A percentile compares a stretch with the other conserved stretches of the same genome.
These are phyloP conservation scores for Benincasa hispida DNA, from an alignment of 306 rosid genomes.

Conservation along the genomic window DNA sequence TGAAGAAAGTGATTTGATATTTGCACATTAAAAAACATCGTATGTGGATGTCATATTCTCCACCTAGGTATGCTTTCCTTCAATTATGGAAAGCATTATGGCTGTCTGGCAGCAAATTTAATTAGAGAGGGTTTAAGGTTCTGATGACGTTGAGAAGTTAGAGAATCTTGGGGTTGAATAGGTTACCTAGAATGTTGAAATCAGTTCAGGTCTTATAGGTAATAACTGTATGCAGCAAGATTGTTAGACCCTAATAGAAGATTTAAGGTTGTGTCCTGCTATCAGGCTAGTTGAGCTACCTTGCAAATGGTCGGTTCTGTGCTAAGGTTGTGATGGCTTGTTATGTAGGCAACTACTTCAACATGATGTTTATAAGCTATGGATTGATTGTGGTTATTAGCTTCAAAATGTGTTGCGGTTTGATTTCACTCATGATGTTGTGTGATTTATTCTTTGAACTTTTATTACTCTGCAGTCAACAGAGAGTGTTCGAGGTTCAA, in stretches of 20 bases:
- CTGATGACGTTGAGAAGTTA: not conserved
- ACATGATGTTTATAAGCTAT: not conserved
- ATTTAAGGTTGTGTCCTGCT: not conserved
- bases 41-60: not conserved
- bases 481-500: slow-evolving; percentile 64
- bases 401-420: not conserved
- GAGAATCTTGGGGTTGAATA: not conserved
- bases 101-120: not conserved
- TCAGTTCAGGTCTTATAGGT: not conserved
- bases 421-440: slow-evolving; percentile 14
- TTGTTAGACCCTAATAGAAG: not conserved
- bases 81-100: not conserved
- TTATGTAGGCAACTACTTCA: not conserved
- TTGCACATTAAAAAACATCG: not conserved
- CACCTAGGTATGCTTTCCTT: not conserved
- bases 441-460: slow-evolving; percentile 39
- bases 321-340: not conserved
- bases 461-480: slow-evolving; percentile 69
- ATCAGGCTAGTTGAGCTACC: not conserved
- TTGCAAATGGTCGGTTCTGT: not conserved
- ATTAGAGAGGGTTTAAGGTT: not conserved
- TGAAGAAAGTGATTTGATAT: not conserved
- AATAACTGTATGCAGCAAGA: not conserved
- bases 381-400: not conserved
- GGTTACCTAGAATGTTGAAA: not conserved